phyloP scores from a whole-genome alignment of 495 filamentous ascomycete genomes.

The Friedmanniomyces endolithicus region DNA sequence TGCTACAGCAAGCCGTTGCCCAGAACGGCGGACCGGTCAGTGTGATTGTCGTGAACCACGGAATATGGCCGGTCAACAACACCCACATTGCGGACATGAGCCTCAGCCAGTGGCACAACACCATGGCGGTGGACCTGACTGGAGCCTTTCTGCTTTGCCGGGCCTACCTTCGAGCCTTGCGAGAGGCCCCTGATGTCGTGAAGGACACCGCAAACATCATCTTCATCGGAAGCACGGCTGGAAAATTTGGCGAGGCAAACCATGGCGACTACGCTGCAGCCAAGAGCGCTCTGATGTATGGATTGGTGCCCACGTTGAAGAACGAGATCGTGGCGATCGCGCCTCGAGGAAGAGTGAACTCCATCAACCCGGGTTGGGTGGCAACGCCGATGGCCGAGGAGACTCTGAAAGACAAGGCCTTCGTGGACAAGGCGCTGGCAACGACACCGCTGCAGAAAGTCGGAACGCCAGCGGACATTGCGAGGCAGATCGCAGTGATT shows the following conservation, averaged over 20 bases:
- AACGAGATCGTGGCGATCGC: slow-evolving; percentile 19
- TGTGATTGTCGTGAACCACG: slow-evolving; percentile 17
- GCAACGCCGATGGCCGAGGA: slow-evolving; percentile 18
- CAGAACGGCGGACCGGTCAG: slow-evolving; percentile 13
- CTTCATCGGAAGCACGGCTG: slow-evolving; percentile 19
- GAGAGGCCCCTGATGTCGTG: neutral
- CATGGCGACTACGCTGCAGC: slow-evolving; percentile 20
- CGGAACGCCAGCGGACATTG: slow-evolving; percentile 13
- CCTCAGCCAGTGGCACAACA: slow-evolving; percentile 17
- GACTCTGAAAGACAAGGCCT: slow-evolving; percentile 14
- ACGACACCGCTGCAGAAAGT: slow-evolving; percentile 22
- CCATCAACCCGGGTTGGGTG: slow-evolving; percentile 18
- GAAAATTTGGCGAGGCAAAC: slow-evolving; percentile 19
- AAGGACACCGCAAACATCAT: slow-evolving; percentile 12
- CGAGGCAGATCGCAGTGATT: slow-evolving; percentile 18
- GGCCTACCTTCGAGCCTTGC: slow-evolving; percentile 8
- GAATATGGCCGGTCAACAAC: slow-evolving; percentile 13
- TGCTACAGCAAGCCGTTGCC: slow-evolving; percentile 7
- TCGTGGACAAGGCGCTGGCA: slow-evolving; percentile 15
- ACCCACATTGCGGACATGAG: slow-evolving; percentile 16
- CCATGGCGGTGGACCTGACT: slow-evolving; percentile 15
- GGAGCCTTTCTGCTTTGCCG: slow-evolving; percentile 16
- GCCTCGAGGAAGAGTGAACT: slow-evolving; percentile 14
- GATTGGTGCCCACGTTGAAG: slow-evolving; percentile 17
- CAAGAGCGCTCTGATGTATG: slow-evolving; percentile 21